A percentile compares a stretch with the other conserved stretches of the same genome.
Conservation (phyloP, 441 rosid species). For the Biscutella laevigata region DNA sequence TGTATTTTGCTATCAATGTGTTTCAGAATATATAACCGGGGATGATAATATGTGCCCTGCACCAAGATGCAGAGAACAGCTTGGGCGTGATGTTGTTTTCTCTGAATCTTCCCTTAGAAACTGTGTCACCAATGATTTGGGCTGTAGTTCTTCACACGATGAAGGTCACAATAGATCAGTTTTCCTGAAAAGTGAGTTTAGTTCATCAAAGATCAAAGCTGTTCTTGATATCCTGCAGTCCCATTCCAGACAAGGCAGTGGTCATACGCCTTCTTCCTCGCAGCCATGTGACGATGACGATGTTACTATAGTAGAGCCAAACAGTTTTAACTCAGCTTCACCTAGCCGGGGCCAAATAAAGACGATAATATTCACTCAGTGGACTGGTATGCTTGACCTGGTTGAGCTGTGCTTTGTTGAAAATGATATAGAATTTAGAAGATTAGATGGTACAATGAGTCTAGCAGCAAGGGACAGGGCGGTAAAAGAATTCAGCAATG, state of each 20-base stretch:
- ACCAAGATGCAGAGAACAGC: conserved; percentile 54
- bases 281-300: conserved; percentile 20
- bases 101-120: conserved; percentile 58
- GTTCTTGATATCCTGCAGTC: conserved; percentile 63
- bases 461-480: conserved; percentile 72
- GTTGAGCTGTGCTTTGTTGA: conserved; percentile 48
- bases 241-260: conserved; percentile 30
- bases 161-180: conserved; percentile 30
- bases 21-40: conserved; percentile 59
- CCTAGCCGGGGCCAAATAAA: conserved; percentile 50
- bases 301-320: conserved; percentile 24
- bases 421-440: conserved; percentile 49
- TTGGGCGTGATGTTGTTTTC: conserved; percentile 68
- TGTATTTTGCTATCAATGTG: conserved; percentile 87
- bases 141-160: conserved; percentile 32
- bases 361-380: conserved; percentile 83
- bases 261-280: conserved; percentile 30
- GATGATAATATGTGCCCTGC: conserved; percentile 82
- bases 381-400: conserved; percentile 91
- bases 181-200: conserved; percentile 37
- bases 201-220: conserved; percentile 72
- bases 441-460: conserved; percentile 89
- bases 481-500: conserved; percentile 65
- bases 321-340: conserved; percentile 30
- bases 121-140: conserved; percentile 36